phyloP scores from a whole-genome alignment of 2,329 filamentous ascomycete genomes.

The Sordariomycetes sp. region DNA sequence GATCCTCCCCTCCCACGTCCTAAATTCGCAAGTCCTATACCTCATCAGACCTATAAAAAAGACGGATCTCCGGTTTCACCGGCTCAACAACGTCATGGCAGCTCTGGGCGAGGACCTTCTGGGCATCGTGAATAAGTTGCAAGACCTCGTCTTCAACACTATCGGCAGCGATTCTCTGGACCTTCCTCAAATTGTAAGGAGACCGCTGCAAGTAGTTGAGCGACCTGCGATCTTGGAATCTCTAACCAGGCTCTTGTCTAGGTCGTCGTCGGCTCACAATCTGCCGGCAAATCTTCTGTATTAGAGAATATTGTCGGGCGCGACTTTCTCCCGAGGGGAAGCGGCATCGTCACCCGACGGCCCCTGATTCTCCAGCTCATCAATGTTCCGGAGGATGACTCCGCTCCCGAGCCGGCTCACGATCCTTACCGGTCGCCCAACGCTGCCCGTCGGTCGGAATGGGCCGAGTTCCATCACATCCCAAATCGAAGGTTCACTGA shows the following conservation, averaged over 20 bases:
- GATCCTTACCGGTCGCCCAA: constrained; percentile 67
- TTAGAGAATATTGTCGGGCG: constrained; percentile 97
- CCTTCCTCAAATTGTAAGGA: constrained; percentile 85
- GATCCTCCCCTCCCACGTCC: neutral
- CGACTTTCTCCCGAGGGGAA: constrained; percentile 92
- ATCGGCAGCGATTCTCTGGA: constrained; percentile 98
- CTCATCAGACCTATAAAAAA: neutral
- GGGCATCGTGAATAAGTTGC: constrained; percentile 91
- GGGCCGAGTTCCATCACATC: constrained; percentile 95
- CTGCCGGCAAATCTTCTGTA: constrained; percentile 94
- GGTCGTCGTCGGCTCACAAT: constrained; percentile 98
- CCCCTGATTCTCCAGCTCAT: constrained; percentile 96
- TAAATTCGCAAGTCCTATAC: constrained; percentile 26
- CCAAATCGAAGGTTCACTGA: constrained; percentile 81
- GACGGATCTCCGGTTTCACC: neutral
- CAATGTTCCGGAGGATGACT: constrained; percentile 74
- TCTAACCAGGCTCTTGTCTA: constrained; percentile 21
- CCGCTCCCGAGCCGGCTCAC: constrained; percentile 49
- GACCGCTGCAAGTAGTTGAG: constrained; percentile 10
- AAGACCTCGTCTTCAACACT: constrained; percentile 98
- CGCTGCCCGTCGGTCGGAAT: constrained; percentile 53
- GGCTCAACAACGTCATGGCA: constrained; percentile 50
- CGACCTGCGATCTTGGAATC: neutral
- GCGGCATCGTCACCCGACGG: constrained; percentile 88
- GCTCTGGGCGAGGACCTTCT: constrained; percentile 92